A percentile compares a stretch with the other conserved stretches of the same genome.
Conservation (phyloP, 108 stramenopile genomes). For the Cyclostephanos tholiformis region DNA sequence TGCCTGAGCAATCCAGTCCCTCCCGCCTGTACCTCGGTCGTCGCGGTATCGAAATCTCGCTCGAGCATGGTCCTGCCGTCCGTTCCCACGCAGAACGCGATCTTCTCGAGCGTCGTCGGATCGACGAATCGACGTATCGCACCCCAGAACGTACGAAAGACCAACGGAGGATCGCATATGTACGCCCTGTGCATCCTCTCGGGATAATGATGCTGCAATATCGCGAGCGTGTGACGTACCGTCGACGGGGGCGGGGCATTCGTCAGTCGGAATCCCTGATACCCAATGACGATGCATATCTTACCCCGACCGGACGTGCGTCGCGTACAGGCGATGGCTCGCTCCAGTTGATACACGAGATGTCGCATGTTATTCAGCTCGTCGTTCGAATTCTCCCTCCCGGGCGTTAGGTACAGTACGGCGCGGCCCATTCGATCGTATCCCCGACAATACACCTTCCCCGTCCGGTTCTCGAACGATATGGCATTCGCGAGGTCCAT, state of each 20-base stretch:
- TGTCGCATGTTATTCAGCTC: slow-evolving; percentile 84
- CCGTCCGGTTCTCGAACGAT: slow-evolving; percentile 69
- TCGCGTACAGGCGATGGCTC: slow-evolving; percentile 80
- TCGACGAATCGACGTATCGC: slow-evolving; percentile 88
- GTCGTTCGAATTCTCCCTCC: slow-evolving; percentile 79
- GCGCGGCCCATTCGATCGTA: slow-evolving; percentile 83
- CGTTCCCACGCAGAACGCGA: slow-evolving; percentile 68
- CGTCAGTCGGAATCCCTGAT: slow-evolving; percentile 69
- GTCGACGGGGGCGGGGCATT: slow-evolving; percentile 84
- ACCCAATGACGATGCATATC: slow-evolving; percentile 88
- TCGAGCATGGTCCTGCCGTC: slow-evolving; percentile 55
- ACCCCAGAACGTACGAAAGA: slow-evolving; percentile 86
- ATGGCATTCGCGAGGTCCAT: slow-evolving; percentile 48
- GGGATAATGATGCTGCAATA: slow-evolving; percentile 90
- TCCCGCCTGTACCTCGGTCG: slow-evolving; percentile 65
- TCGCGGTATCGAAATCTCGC: slow-evolving; percentile 49
- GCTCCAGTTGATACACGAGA: slow-evolving; percentile 89
- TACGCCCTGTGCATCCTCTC: slow-evolving; percentile 85
- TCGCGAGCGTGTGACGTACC: slow-evolving; percentile 71
- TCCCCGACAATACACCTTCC: slow-evolving; percentile 88
- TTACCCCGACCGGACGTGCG: slow-evolving; percentile 67
- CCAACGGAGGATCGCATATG: slow-evolving; percentile 82
- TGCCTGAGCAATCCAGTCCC: slow-evolving; percentile 48
- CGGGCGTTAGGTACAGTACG: slow-evolving; percentile 86
- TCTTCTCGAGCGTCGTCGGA: slow-evolving; percentile 82